Conservation (phyloP, 2,329 filamentous ascomycete species). For the Colletotrichum scovillei region DNA sequence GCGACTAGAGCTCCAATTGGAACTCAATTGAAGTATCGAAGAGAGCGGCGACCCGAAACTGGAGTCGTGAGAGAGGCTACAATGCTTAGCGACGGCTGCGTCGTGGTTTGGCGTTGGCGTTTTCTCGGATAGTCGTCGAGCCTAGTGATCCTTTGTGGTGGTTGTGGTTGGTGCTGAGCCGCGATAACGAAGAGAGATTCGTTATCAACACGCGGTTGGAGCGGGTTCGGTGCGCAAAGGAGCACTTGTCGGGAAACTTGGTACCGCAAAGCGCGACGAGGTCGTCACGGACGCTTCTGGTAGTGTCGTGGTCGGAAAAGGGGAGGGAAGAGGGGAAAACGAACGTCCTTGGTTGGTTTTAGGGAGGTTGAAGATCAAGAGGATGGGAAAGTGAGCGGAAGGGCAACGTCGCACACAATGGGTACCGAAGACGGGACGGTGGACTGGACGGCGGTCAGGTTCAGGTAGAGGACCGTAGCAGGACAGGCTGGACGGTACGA, state of each 20-base stretch:
- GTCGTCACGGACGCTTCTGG: constrained; percentile 22
- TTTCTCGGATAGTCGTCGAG: not conserved
- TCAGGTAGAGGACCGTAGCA: not conserved
- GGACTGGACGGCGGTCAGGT: not conserved
- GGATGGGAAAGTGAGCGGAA: constrained; percentile 12
- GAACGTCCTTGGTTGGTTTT: constrained; percentile 27
- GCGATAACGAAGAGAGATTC: constrained; percentile 4
- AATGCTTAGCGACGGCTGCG: constrained; percentile 6
- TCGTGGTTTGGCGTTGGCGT: not conserved
- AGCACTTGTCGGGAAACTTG: not conserved
- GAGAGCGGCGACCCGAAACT: constrained; percentile 5
- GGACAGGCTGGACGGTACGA: constrained; percentile 11
- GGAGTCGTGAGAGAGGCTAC: constrained; percentile 16
- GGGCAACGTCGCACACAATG: constrained; percentile 31
- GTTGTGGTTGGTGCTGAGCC: not conserved
- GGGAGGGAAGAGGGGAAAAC: constrained; percentile 8
- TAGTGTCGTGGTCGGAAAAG: constrained; percentile 18
- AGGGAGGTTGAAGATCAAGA: constrained; percentile 35
- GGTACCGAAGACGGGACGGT: constrained; percentile 15
- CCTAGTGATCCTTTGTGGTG: not conserved
- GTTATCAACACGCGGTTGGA: not conserved
- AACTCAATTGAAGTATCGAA: constrained; percentile 19
- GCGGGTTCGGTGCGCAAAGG: not conserved
- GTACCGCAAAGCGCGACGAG: constrained; percentile 18
- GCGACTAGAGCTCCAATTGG: constrained; percentile 23